Base-by-base conservation (phyloP, 441 rosid genomes). In the Populus tomentosa region DNA sequence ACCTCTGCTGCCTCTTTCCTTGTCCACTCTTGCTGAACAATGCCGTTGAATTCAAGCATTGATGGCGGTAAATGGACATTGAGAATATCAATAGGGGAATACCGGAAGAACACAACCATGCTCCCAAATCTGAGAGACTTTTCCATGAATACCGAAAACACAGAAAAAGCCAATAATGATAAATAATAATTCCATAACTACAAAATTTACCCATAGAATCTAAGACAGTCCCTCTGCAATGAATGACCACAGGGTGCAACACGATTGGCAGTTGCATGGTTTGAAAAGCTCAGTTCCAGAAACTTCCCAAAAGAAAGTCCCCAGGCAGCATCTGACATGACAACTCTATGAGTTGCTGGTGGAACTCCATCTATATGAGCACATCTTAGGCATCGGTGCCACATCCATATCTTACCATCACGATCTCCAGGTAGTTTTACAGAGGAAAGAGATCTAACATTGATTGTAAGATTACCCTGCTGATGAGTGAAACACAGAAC, bases 321-420 rank as follows among this genome's bases (percentile, higher is more conserved):
- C 99, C 99, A 93, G 3, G 98, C 99, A 76, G 98, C 98, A 86
- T 93, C 89, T 42, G 98, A 95, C 99, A 95, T 95, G 62, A 95
- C 90, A 62, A 95, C 93, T 85, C 98, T 87, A 42, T 83, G 97
- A 72, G 99, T 92, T 76, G 97, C 95, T 24, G 97, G 99, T 63
- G 99, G 99, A 74, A 93, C 93, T 36, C 98, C 98, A 87, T 91
- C 90, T 11, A 81, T 87, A 63, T 81, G 94, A 81, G 88, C 88
- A 82, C 99, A 95, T 81, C 90, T 87, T 38, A 95, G 81, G 92
- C 99, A 95, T 24, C 99, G 91, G 71, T 95, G 99, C 98, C 99
- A 95, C 99, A 95, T 93, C 99, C 99, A 95, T 81, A 95, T 93
- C 83, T 89, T 93, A 75, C 92, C 99, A 84, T 95, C 99, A 76